Conservation (phyloP, 345 rosid species). For the Eucalyptus curtisii region DNA sequence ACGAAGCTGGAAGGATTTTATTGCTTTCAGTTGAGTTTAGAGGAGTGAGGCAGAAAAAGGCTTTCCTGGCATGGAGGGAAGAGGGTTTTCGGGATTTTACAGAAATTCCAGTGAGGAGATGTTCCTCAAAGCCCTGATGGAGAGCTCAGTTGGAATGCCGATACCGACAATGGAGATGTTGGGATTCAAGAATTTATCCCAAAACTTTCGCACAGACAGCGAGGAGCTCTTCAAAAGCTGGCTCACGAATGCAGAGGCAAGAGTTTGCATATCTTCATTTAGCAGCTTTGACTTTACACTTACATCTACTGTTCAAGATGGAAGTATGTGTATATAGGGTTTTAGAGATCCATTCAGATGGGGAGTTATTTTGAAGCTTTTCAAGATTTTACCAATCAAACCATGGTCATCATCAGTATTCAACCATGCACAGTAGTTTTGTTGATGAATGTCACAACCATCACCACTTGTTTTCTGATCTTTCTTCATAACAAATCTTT, state of each 20-base stretch:
- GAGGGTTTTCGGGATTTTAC: slow-evolving; percentile 29
- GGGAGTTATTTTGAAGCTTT: background rate
- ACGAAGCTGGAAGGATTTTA: background rate
- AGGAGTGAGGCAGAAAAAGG: slow-evolving; percentile 10
- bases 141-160: slow-evolving; percentile 36
- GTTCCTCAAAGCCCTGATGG: slow-evolving; percentile 57
- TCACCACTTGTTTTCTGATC: background rate
- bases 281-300: background rate
- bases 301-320: background rate
- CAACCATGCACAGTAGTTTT: background rate
- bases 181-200: slow-evolving; percentile 48
- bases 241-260: slow-evolving; percentile 76
- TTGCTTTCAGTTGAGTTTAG: background rate
- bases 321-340: background rate
- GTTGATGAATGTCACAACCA: background rate
- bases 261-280: background rate
- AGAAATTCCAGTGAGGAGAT: slow-evolving; percentile 61
- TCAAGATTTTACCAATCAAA: background rate
- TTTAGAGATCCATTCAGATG: background rate
- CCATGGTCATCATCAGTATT: background rate
- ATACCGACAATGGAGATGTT: slow-evolving; percentile 46
- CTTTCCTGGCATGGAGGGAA: slow-evolving; percentile 33
- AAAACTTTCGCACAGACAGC: slow-evolving; percentile 41
- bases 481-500: background rate
- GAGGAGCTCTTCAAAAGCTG: slow-evolving; percentile 75